Evolutionary conservation across 2,329 filamentous ascomycete species (phyloP).

Genomic region (Pseudocercospora fuligena): DNA sequence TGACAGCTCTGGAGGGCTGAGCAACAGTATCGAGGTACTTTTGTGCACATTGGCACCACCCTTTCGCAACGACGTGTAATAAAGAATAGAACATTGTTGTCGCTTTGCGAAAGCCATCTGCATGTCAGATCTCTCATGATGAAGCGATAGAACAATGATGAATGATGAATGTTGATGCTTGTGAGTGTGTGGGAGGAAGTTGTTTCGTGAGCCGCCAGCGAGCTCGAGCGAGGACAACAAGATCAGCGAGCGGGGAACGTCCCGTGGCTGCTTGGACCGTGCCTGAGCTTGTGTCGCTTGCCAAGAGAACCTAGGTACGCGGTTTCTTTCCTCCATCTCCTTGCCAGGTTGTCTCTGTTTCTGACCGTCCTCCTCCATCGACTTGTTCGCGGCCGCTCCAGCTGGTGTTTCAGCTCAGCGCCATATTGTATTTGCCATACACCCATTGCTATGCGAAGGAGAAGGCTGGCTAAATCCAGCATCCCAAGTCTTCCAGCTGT

Average conservation of each 20-base stretch:
- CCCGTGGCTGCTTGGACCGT: neutral
- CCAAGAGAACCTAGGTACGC: neutral
- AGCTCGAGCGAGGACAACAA: no score
- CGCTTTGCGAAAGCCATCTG: neutral
- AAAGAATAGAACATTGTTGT: neutral
- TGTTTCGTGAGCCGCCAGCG: slow-evolving; percentile 1
- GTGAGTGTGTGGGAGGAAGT: neutral
- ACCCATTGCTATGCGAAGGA: neutral
- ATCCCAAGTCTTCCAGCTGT: neutral
- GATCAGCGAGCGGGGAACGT: neutral
- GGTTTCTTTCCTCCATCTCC: neutral
- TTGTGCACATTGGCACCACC: neutral
- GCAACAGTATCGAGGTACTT: slow-evolving; percentile 1
- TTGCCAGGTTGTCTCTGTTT: neutral
- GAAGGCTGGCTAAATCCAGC: neutral
- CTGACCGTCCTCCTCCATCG: neutral
- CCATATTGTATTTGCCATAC: neutral
- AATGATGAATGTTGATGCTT: neutral
- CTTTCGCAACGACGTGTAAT: neutral
- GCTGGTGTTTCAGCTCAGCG: neutral
- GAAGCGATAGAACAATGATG: neutral
- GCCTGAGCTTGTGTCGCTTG: neutral
- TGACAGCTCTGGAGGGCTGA: neutral
- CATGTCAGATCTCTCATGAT: neutral
- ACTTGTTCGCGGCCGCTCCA: neutral